Base-by-base conservation (phyloP, 805 yeast species). In the Candida palmyrensis region DNA sequence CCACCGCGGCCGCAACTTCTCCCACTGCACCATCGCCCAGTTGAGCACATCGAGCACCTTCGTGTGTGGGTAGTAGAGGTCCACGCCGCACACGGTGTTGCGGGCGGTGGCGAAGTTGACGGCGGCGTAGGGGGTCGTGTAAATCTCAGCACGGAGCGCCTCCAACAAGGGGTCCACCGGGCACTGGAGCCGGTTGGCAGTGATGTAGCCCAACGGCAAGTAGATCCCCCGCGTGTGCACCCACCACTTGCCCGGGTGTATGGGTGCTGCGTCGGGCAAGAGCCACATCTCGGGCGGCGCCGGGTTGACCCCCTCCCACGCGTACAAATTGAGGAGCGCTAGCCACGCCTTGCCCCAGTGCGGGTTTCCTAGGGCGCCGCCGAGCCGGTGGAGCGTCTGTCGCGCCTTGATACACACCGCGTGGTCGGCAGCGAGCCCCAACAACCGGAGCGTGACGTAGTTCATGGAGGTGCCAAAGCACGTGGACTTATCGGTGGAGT, bases 211-310 rank as follows among this genome's bases (percentile, higher is more conserved):
- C 47, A 90, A 62, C 0, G 97, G 89, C 21, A 84, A 56, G 48
- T 89, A 92, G 15, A 92, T 85, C 1, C 92, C 95, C 36, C 99
- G 68, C 0, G 97, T 89, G 51, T 92, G 99, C 15, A 90, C 96
- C 99, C 99, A 92, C 98, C 97, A 92, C 51, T 85, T 74, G 22
- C 89, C 94, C 1, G 99, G 98, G 51, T 92, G 97, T 25, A 88
- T 66, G 0, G 96, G 95, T 2, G 82, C 48, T 5, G 21, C 13
- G 30, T 68, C 51, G 2, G 98, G 99, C 26, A 90, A 57, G 38
- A 82, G 57, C 92, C 96, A 92, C 30, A 88, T 60, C 51, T 92
- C 99, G 1, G 97, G 90, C 3, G 99, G 98, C 1, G 96, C 95
- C 3, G 99, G 98, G 46, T 92, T 92, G 4, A 90, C 96, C 35